Base-by-base conservation (phyloP, 306 rosid species). In the Ammopiptanthus mongolicus region DNA sequence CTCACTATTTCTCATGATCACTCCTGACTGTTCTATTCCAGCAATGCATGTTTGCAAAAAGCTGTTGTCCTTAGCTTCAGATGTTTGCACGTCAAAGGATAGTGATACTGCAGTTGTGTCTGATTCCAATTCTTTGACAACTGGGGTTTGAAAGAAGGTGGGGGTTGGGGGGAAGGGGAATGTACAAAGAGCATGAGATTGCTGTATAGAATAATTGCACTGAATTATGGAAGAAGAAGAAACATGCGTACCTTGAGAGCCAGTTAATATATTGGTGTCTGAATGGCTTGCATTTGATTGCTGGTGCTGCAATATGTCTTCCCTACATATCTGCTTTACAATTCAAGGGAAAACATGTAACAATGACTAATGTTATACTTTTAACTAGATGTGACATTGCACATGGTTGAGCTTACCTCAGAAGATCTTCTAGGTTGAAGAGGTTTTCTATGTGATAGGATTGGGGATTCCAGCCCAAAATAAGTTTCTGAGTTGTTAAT, bases 371-470 rank as follows among this genome's bases (percentile, higher is more conserved):
- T 51, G 67, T 67, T 33, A 50, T 60, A 21, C n/a, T 57, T 53
- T 56, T 33, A 57, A 31, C 59, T 29, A 28, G 5, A 25, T 72
- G 66, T 71, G 33, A 41, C 3, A 18, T 18, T 21, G 10, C 28
- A 13, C 28, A 25, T n/a, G 48, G 58, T 71, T 61, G 46, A 60
- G 69, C 77, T 82, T 81, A 91, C 98, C 96, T 85, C 84, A 18
- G 87, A 76, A 13, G 92, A 44, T 39, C 51, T 69, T 53, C 69
- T 79, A 21, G 52, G 82, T 28, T 84, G 86, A 76, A 84, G 81
- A 42, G 91, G 87, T 75, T 86, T 80, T 17, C 74, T 52, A 61
- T 85, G 92, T 22, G 81, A 9, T 56, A 59, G 91, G 56, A 80
- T 52, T n/a, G 80, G 73, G 46, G 93, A 71, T 65, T 87, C 89